Base-by-base conservation (phyloP, 225 moss, liverwort and hornwort species). In the Thuidium tamariscinum region DNA sequence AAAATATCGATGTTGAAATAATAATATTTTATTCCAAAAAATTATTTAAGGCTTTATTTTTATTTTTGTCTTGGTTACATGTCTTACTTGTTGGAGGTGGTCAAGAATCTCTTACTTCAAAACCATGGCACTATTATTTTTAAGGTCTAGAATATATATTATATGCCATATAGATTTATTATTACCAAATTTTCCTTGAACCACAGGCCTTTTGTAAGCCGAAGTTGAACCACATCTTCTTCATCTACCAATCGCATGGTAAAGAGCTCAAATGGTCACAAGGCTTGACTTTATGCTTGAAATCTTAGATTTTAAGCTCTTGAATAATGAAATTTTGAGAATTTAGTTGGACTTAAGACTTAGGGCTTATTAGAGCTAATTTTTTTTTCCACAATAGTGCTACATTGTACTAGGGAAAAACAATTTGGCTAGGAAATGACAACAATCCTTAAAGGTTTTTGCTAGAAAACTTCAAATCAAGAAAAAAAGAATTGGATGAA, bases 41-140 rank as follows among this genome's bases (percentile, higher is more conserved):
- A 52, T 21, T 22, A 3, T 73, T 21, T 34, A 23, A 25, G 0
- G 2, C 9, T 36, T 76, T 76, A 0, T 0, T 23, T 76, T n/a
- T 23, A 5, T 9, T 20, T 22, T 52, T 15, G 23, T 36, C 23
- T 23, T n/a, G 2, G 11, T 52, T 2, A 0, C 3, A 19, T 1
- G 1, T 75, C 8, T 37, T 41, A 41, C 13, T 12, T 34, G 5
- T 74, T 13, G 1, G 13, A 74, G 5, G 8, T 25, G 21, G 15
- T n/a, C 0, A 54, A 3, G 0, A 54, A 75, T 54, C 5, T 23
- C 14, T 22, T 15, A 52, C 15, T 1, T 2, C 3, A 9, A 52
- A 21, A 75, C 3, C 10, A 44, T 27, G 3, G 5, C 16, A 71
- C 71, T 2, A 44, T 41, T 42, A 6, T 44, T 5, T 42, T 42